Evolutionary conservation across 2,329 filamentous ascomycete genomes (phyloP).

Genomic region (Fusarium sp.): DNA sequence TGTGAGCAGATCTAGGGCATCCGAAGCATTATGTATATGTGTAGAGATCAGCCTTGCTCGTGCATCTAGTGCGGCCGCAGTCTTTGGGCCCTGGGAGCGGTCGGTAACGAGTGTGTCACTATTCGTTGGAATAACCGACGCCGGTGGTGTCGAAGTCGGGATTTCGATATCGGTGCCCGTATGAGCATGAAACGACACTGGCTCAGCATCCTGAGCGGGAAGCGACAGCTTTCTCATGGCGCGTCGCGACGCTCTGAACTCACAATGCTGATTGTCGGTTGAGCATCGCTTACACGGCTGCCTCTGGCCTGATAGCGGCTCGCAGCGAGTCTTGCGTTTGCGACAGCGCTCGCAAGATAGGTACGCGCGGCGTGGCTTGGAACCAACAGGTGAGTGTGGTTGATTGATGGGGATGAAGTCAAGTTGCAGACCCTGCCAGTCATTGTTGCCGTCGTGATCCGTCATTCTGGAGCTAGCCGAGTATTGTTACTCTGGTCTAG

Average conservation of each 20-base stretch:
- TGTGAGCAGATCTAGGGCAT: conserved; percentile 25
- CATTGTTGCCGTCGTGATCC: too few relatives aligned
- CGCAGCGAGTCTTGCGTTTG: conserved; percentile 25
- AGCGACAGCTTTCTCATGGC: neutral
- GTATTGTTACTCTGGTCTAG: too few relatives aligned
- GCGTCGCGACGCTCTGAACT: conserved; percentile 7
- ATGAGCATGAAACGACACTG: too few relatives aligned
- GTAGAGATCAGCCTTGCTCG: conserved; percentile 22
- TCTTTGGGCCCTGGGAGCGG: too few relatives aligned
- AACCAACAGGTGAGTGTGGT: neutral
- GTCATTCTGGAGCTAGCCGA: too few relatives aligned
- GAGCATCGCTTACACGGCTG: conserved; percentile 14
- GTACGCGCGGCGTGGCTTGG: neutral
- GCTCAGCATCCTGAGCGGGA: neutral
- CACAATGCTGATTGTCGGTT: conserved; percentile 6
- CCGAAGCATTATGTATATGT: conserved; percentile 24
- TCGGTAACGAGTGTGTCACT: too few relatives aligned
- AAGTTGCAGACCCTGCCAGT: too few relatives aligned
- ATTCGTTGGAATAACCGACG: too few relatives aligned
- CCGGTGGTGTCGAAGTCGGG: too few relatives aligned
- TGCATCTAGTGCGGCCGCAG: conserved; percentile 6
- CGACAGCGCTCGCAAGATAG: conserved; percentile 12
- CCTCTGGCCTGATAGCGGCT: conserved; percentile 3
- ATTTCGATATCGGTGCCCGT: too few relatives aligned
- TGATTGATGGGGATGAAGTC: neutral